Base-by-base conservation (phyloP, 2,329 filamentous ascomycete species). In the Shiraia sp. region DNA sequence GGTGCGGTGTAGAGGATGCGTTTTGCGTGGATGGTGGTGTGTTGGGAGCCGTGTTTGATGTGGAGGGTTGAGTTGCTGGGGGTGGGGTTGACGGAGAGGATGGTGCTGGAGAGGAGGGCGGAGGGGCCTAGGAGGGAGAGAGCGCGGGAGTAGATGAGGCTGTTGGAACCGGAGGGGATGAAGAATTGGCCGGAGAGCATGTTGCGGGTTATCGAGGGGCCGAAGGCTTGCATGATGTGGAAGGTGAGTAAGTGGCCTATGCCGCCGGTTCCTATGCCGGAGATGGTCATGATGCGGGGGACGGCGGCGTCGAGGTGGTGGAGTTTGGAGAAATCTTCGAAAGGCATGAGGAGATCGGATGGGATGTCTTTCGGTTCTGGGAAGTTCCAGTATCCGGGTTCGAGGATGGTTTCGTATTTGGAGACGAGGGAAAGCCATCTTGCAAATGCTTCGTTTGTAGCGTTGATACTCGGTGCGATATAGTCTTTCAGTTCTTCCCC, bases 301-400 rank as follows among this genome's bases (percentile, higher is more conserved):
- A 55, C 40, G 1, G 53, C 51, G 10, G 45, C 49, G 33, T 53
- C 47, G 7, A 61, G 35, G 6, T 40, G 27, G 6, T 79, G 70
- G 53, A 76, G 77, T 26, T 67, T 58, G 6, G 75, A 65, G 45
- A 79, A 80, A 2, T 78, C 68, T 13, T 72, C 69, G 42, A 76
- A 79, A 1, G 75, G 70, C 3, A 77, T 56, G 9, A 78, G 62
- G 2, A 81, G 63, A 31, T 78, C 76, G 15, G 68, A 62, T 0
- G 75, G 75, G 0, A 78, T 69, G 6, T 68, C 65, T 10, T 63
- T 51, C 0, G 75, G 71, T 2, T 17, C 12, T 2, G 55, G 57
- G 25, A 60, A 61, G n/a, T 51, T 34, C 56, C 55, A 59, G 13
- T 54, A 59, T 12, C 51, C 54, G 2, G 54, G 56, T 26, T 58